phyloP scores from a whole-genome alignment of 345 rosid genomes.

The Nephelium lappaceum region DNA sequence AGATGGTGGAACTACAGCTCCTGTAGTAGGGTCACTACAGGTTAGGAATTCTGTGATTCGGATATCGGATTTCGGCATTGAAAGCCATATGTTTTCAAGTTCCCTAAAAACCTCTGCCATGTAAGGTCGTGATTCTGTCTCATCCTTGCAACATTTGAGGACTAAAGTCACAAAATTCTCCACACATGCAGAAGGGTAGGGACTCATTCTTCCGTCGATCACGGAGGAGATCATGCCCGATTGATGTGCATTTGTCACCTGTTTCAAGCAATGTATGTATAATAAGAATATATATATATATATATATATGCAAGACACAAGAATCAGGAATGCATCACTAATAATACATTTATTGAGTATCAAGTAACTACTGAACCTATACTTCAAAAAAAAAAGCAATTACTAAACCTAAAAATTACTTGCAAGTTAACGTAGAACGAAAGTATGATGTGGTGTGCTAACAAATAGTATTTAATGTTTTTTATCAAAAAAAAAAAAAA shows the following conservation, averaged over 20 bases:
- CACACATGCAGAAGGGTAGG: slow-evolving; percentile 76
- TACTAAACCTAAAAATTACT: neutral
- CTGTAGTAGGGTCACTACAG: slow-evolving; percentile 14
- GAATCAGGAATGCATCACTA: too few relatives aligned
- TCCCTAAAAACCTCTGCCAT: slow-evolving; percentile 86
- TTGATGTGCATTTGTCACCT: slow-evolving; percentile 71
- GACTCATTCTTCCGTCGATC: slow-evolving; percentile 76
- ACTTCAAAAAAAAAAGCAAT: too few relatives aligned
- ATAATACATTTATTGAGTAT: too few relatives aligned
- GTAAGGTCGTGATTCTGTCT: slow-evolving; percentile 79
- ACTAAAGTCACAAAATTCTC: slow-evolving; percentile 77
- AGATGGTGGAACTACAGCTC: slow-evolving; percentile 27
- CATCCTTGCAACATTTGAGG: slow-evolving; percentile 67
- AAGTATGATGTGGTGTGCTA: neutral
- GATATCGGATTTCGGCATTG: slow-evolving; percentile 56
- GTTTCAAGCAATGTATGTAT: slow-evolving; percentile 1
- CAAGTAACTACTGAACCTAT: too few relatives aligned
- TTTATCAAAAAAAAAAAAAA: too few relatives aligned
- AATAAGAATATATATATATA: too few relatives aligned
- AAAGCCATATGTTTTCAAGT: slow-evolving; percentile 67
- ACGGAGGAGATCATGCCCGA: slow-evolving; percentile 75
- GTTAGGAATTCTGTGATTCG: slow-evolving; percentile 19
- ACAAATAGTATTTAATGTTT: neutral
- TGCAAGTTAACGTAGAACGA: too few relatives aligned
- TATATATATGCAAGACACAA: too few relatives aligned